Percentiles rank a stretch among this genome's conserved stretches.
Conservation (phyloP, 179 eudicot species). For the Beta lomatogona region DNA sequence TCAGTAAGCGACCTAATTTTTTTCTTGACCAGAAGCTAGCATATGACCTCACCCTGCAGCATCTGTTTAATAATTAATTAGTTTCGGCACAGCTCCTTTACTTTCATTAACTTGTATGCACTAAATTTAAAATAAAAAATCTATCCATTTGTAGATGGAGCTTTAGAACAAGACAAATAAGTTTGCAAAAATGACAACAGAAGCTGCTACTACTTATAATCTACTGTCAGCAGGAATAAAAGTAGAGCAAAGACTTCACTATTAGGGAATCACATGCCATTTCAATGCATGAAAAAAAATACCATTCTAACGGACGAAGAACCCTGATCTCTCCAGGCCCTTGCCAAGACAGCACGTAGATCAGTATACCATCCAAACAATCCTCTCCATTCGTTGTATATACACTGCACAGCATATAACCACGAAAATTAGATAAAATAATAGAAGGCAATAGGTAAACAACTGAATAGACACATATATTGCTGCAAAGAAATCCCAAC, state of each 20-base stretch:
- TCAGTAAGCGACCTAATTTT: too few species aligned
- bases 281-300: conserved; percentile 19
- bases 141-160: too few species aligned
- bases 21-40: background rate
- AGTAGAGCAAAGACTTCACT: background rate
- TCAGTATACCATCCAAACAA: conserved; percentile 81
- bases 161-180: too few species aligned
- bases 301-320: conserved; percentile 70
- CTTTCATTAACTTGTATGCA: too few species aligned
- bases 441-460: background rate
- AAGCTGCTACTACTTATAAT: background rate
- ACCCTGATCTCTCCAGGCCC: conserved; percentile 65
- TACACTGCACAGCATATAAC: conserved; percentile 52
- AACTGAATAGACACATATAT: background rate
- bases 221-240: background rate
- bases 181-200: too few species aligned
- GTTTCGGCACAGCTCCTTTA: too few species aligned
- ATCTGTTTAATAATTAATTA: background rate
- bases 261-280: background rate
- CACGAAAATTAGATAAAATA: background rate
- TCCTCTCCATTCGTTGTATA: conserved; percentile 87
- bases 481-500: background rate
- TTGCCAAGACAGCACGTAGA: conserved; percentile 61
- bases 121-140: too few species aligned
- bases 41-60: background rate